A percentile compares a stretch with the other conserved stretches of the same genome.
Conservation (phyloP, 768 basidiomycete species). For the Mycena galopus region DNA sequence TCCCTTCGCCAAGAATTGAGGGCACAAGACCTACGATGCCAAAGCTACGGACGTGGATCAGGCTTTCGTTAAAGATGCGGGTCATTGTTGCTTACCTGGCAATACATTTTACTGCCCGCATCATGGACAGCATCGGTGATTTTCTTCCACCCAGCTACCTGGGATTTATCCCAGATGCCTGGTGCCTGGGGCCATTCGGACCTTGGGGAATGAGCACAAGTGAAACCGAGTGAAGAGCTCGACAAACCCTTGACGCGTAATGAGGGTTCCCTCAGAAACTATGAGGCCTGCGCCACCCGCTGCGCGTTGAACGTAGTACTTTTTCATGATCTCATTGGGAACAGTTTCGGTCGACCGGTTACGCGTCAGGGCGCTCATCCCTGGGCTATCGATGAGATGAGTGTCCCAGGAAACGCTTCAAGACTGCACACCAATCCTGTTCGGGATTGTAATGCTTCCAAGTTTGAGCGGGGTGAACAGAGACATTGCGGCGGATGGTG, state of each 20-base stretch:
- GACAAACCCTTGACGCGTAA: constrained; percentile 55
- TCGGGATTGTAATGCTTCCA: constrained; percentile 19
- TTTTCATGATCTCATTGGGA: constrained; percentile 53
- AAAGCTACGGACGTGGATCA: constrained; percentile 44
- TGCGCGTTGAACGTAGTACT: constrained; percentile 58
- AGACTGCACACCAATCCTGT: constrained; percentile 18
- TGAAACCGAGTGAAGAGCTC: neutral
- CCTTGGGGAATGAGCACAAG: neutral
- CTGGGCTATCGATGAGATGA: neutral
- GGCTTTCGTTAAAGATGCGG: neutral
- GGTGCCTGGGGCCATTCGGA: constrained; percentile 47
- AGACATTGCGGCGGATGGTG: constrained; percentile 7
- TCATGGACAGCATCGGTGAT: constrained; percentile 61
- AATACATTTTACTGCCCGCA: constrained; percentile 58
- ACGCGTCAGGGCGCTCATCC: constrained; percentile 56
- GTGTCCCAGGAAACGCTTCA: neutral
- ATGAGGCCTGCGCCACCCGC: constrained; percentile 53
- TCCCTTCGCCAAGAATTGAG: too few relatives aligned
- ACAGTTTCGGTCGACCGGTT: constrained; percentile 53
- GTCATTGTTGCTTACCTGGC: constrained; percentile 47
- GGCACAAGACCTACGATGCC: constrained; percentile 40
- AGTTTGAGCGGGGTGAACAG: constrained; percentile 27
- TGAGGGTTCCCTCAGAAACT: constrained; percentile 54
- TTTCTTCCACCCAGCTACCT: constrained; percentile 60
- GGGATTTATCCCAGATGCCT: constrained; percentile 61